Conservation (phyloP, 2,329 filamentous ascomycete genomes). For the Alternaria ventricosa region DNA sequence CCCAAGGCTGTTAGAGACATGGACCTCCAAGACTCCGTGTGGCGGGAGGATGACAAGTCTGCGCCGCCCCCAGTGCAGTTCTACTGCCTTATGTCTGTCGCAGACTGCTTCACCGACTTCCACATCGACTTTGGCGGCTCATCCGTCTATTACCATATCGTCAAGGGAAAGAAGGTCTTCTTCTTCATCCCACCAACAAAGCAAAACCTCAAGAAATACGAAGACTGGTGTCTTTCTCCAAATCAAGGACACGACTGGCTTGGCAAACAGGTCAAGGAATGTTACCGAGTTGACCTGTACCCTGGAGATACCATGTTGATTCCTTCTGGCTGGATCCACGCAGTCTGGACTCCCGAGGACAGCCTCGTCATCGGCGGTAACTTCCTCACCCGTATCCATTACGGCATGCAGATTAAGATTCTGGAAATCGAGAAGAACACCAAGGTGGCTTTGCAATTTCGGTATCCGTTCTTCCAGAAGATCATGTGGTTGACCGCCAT, state of each 20-base stretch:
- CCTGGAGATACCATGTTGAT: conserved; percentile 75
- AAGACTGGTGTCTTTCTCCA: conserved; percentile 72
- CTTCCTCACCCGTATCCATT: conserved; percentile 70
- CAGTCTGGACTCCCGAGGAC: conserved; percentile 73
- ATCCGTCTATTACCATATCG: conserved; percentile 73
- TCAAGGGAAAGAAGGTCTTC: conserved; percentile 73
- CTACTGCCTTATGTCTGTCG: conserved; percentile 74
- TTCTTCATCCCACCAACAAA: conserved; percentile 75
- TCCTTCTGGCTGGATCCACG: conserved; percentile 74
- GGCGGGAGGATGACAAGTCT: conserved; percentile 61
- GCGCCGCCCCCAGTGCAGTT: conserved; percentile 70
- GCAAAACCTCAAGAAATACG: conserved; percentile 72
- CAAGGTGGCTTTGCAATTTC: conserved; percentile 69
- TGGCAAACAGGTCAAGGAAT: conserved; percentile 69
- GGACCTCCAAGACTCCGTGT: conserved; percentile 63
- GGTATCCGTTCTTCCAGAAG: conserved; percentile 73
- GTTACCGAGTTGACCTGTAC: conserved; percentile 69
- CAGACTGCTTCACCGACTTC: conserved; percentile 74
- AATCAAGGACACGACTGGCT: conserved; percentile 71
- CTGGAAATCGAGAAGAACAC: conserved; percentile 71
- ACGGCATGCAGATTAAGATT: conserved; percentile 70
- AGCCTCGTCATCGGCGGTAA: conserved; percentile 75
- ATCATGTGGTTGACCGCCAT: conserved; percentile 73
- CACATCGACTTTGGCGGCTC: conserved; percentile 76
- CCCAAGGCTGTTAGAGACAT: conserved; percentile 71